Conservation (phyloP, 1,284 basidiomycete genomes). For the Ustilago hordei region DNA sequence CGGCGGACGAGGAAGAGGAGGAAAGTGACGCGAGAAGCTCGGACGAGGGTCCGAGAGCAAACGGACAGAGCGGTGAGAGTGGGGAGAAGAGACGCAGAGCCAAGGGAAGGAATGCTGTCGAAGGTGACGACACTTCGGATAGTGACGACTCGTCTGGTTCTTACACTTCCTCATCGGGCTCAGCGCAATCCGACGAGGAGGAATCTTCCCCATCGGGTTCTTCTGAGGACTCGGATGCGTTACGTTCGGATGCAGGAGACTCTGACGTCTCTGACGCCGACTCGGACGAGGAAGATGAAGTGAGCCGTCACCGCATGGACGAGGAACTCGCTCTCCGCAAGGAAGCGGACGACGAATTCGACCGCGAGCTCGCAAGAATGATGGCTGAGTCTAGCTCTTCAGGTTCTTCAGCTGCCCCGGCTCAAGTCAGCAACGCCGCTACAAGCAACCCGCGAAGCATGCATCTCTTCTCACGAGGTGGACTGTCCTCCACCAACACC, state of each 20-base stretch:
- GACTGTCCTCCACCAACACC: conserved; percentile 18
- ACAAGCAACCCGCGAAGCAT: conserved; percentile 1
- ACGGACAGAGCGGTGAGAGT: conserved; percentile 72
- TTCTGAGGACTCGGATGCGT: conserved; percentile 17
- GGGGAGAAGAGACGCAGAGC: conserved; percentile 69
- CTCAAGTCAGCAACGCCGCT: background rate
- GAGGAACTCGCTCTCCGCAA: conserved; percentile 73
- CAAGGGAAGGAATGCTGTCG: conserved; percentile 77
- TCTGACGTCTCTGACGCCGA: conserved; percentile 23
- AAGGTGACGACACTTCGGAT: conserved; percentile 64
- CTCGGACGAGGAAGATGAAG: conserved; percentile 42
- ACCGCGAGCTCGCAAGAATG: conserved; percentile 93
- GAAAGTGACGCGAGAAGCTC: conserved; percentile 29
- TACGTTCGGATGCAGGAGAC: conserved; percentile 15
- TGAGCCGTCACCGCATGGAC: conserved; percentile 59
- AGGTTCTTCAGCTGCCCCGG: conserved; percentile 4
- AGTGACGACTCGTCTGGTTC: conserved; percentile 19
- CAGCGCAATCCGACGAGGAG: conserved; percentile 11
- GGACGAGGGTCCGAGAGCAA: conserved; percentile 56
- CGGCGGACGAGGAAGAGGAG: conserved; percentile 23
- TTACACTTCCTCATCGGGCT: conserved; percentile 15
- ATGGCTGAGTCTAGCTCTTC: conserved; percentile 75
- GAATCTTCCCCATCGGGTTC: conserved; percentile 17
- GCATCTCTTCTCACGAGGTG: conserved; percentile 26
- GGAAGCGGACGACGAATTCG: conserved; percentile 92